Evolutionary conservation across 441 rosid species (phyloP), one percentile per base, ranked within the genome.

Genomic region (Melastoma candidum): DNA sequence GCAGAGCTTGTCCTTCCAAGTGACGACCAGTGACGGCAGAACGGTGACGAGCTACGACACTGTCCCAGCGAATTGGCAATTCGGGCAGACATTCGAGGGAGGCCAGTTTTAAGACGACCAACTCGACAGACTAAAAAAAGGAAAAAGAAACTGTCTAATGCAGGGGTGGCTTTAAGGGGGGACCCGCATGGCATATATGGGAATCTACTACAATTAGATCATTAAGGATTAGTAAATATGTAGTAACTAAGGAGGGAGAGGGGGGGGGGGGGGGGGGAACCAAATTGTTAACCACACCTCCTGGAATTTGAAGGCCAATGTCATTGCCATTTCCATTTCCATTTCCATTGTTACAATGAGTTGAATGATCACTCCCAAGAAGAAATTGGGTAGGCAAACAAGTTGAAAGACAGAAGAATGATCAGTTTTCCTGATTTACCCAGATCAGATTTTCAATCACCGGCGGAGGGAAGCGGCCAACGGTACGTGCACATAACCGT

Each of bases 1-100:
- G 13, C 90, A 80, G 63, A 63, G 74, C 52, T 77, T 83, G 53
- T 83, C 90, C 1, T 78, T 83, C 47, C 86, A 82, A 26, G 85
- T 89, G 47, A 85, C 90, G 3, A 63, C 95, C 3, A 82, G 97
- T 24, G 95, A 89, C 24, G 95, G 97, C 6, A 71, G 71, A 26
- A 85, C 85, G 0, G 36, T 89, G 12, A 74, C 80, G 29, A 74
- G 75, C 75, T 43, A 69, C 67, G 51, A 82, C 36, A 80, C 63
- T 44, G 90, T 54, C 17, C 84, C 95, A 13, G 49, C 66, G 12
- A 56, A 61, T 24, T 89, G 95, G 97, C 90, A 83, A 61, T 85
- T 89, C 10, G 97, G 97, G 11, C 87, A 85, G 68, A 82, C 97
- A 17, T 89, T 73, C 27, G 67, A 49, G 63, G 97, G 90, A 3